phyloP scores from a whole-genome alignment of 2,329 filamentous ascomycete species.

The Diplodia sapinea region DNA sequence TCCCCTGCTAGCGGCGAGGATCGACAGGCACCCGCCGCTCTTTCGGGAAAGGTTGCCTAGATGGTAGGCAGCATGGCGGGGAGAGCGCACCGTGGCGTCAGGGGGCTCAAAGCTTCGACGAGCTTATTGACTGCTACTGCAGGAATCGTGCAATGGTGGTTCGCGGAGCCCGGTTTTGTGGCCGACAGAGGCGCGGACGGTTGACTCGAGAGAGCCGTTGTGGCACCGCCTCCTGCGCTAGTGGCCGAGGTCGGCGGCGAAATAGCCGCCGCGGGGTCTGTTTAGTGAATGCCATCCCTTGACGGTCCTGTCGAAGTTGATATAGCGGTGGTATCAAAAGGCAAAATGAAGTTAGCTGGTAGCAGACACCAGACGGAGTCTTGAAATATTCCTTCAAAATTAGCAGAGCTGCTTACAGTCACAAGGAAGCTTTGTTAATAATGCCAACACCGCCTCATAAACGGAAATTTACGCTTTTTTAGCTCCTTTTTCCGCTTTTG shows the following conservation, averaged over 20 bases:
- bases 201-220: conserved; percentile 5
- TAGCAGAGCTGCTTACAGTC: neutral
- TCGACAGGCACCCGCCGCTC: conserved; percentile 14
- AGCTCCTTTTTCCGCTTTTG: neutral
- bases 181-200: neutral
- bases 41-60: neutral
- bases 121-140: conserved; percentile 7
- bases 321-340: too few species aligned
- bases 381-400: neutral
- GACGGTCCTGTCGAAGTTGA: too few species aligned
- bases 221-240: conserved; percentile 16
- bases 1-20: conserved; percentile 24
- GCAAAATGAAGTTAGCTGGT: too few species aligned
- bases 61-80: conserved; percentile 5
- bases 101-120: conserved; percentile 16
- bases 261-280: neutral
- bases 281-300: too few species aligned
- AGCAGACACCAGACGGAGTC: neutral
- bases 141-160: neutral
- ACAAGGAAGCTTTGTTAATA: neutral
- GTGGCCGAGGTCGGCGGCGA: neutral
- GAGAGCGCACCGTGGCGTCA: neutral
- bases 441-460: neutral
- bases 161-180: conserved; percentile 1
- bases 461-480: neutral